Evolutionary conservation across 2,329 filamentous ascomycete genomes (phyloP).

Genomic region (Coccinonectria pachysandricola): DNA sequence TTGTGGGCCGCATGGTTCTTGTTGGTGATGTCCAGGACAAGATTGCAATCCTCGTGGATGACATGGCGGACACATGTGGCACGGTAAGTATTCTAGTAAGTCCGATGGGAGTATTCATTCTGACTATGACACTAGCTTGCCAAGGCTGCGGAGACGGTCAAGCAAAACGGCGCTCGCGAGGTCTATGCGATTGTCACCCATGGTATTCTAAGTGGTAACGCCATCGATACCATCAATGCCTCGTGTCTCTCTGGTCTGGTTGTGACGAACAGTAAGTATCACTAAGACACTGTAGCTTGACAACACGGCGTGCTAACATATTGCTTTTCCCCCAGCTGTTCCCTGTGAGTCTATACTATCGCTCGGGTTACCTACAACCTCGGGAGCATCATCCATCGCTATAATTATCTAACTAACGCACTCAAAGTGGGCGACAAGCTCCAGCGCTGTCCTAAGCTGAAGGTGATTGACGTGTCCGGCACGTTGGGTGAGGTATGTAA

Average conservation of each 20-base stretch:
- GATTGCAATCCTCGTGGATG: slow-evolving; percentile 90
- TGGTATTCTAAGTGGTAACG: slow-evolving; percentile 79
- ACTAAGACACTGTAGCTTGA: slow-evolving; percentile 2
- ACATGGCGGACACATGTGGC: slow-evolving; percentile 95
- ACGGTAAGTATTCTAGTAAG: slow-evolving; percentile 34
- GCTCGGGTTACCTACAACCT: not conserved
- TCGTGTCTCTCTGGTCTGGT: slow-evolving; percentile 70
- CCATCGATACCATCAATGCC: slow-evolving; percentile 75
- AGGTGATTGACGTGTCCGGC: slow-evolving; percentile 85
- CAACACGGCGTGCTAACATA: slow-evolving; percentile 12
- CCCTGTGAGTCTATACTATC: slow-evolving; percentile 17
- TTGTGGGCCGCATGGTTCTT: slow-evolving; percentile 86
- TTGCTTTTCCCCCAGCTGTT: slow-evolving; percentile 20
- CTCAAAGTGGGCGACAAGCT: slow-evolving; percentile 60
- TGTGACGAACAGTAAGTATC: slow-evolving; percentile 66
- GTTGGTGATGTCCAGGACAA: slow-evolving; percentile 88
- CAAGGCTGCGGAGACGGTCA: slow-evolving; percentile 84
- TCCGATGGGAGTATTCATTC: slow-evolving; percentile 5
- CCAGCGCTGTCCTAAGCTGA: slow-evolving; percentile 65
- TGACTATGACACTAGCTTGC: slow-evolving; percentile 27
- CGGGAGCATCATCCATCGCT: not conserved
- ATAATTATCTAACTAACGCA: slow-evolving; percentile 3
- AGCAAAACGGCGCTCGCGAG: slow-evolving; percentile 74
- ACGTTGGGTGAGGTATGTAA: slow-evolving; percentile 53
- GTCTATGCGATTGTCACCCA: slow-evolving; percentile 95